Evolutionary conservation across 73 alveolate species (phyloP).

Genomic region (Stentor roeselii): DNA sequence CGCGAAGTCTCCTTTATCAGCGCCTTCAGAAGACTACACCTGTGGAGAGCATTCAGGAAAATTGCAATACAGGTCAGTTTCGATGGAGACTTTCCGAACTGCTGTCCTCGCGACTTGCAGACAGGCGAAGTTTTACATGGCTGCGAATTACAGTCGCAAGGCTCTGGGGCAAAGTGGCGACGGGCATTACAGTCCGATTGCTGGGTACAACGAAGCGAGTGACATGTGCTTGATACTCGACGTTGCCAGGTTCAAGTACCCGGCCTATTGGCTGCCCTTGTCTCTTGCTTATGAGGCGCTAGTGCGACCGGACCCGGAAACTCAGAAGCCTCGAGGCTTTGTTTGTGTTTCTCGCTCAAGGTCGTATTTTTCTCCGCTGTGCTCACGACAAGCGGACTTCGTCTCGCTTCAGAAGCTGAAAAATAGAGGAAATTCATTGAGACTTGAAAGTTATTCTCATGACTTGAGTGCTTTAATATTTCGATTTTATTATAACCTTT

Average conservation of each 20-base stretch:
- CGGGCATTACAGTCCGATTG: constrained; percentile 72
- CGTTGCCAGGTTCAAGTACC: constrained; percentile 75
- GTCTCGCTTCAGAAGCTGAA: background rate
- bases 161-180: constrained; percentile 60
- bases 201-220: constrained; percentile 46
- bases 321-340: constrained; percentile 66
- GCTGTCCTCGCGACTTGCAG: constrained; percentile 42
- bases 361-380: constrained; percentile 11
- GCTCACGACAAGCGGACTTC: background rate
- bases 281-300: constrained; percentile 41
- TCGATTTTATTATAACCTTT: background rate
- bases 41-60: background rate
- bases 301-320: constrained; percentile 43
- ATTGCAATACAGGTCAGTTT: constrained; percentile 23
- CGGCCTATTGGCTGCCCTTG: constrained; percentile 71
- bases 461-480: background rate
- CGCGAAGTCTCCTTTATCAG: constrained; percentile 31
- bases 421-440: background rate
- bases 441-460: background rate
- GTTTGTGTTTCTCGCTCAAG: constrained; percentile 33
- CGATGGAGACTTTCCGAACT: constrained; percentile 33
- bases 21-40: constrained; percentile 15
- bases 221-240: constrained; percentile 56
- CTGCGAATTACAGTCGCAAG: constrained; percentile 46
- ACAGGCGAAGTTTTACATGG: constrained; percentile 38